A percentile compares a stretch with the other conserved stretches of the same genome.
phyloP scores from a whole-genome alignment of 257 asterid genomes.

The Ophiorrhiza pumila region DNA sequence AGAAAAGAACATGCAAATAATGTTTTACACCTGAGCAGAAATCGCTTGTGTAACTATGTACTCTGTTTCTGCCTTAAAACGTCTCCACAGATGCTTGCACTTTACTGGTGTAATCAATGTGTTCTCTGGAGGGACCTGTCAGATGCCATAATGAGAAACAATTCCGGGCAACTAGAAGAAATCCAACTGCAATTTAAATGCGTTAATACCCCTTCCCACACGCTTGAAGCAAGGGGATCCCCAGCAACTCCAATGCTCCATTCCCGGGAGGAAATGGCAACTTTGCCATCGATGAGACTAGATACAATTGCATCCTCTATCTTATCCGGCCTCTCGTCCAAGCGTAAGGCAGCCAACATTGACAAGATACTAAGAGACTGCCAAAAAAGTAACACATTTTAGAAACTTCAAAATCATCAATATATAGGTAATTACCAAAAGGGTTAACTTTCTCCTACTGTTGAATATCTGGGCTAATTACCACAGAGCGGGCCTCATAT shows the following conservation, averaged over 20 bases:
- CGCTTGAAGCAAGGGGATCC: conserved; percentile 57
- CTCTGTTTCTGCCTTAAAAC: conserved; percentile 55
- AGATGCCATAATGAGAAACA: not conserved
- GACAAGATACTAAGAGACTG: conserved; percentile 56
- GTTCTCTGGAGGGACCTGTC: conserved; percentile 49
- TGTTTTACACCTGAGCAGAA: conserved; percentile 48
- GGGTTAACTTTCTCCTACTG: not conserved
- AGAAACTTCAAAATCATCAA: conserved; percentile 8
- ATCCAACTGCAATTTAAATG: not conserved
- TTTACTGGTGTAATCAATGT: conserved; percentile 59
- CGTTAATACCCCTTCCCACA: conserved; percentile 57
- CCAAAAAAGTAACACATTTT: conserved; percentile 12
- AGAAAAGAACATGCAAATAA: not conserved
- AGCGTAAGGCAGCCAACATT: conserved; percentile 43
- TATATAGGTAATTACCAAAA: not conserved
- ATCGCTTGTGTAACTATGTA: conserved; percentile 54
- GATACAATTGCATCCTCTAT: conserved; percentile 45
- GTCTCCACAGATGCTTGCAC: conserved; percentile 61
- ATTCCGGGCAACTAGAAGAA: not conserved
- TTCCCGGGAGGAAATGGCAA: conserved; percentile 18
- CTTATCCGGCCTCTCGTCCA: conserved; percentile 38
- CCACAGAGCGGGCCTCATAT: conserved; percentile 56
- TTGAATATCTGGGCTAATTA: conserved; percentile 17
- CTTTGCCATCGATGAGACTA: conserved; percentile 36
- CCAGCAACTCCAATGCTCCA: conserved; percentile 31